phyloP scores from a whole-genome alignment of 2,329 filamentous ascomycete genomes.

The Botrytis squamosa region DNA sequence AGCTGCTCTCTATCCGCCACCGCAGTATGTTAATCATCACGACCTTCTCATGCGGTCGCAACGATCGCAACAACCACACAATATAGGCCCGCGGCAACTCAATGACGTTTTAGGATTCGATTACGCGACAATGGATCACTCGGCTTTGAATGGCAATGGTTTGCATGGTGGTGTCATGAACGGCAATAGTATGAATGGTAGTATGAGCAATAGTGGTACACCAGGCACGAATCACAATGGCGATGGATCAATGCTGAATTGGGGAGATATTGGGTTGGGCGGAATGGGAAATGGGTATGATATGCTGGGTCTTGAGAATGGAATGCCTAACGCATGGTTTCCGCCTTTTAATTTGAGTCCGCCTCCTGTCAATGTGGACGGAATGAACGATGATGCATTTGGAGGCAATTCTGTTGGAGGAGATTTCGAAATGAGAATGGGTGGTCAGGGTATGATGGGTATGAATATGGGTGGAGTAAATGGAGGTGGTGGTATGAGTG shows the following conservation, averaged over 20 bases:
- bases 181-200: conserved; percentile 19
- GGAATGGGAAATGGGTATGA: conserved; percentile 10
- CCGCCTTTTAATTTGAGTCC: conserved; percentile 91
- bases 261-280: conserved; percentile 15
- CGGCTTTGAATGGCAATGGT: conserved; percentile 31
- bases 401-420: neutral
- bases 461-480: conserved; percentile 1
- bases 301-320: neutral
- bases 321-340: conserved; percentile 73
- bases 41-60: conserved; percentile 49
- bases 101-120: conserved; percentile 76
- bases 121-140: conserved; percentile 56
- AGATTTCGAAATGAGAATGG: conserved; percentile 6
- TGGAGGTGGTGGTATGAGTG: neutral
- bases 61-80: conserved; percentile 48
- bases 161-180: conserved; percentile 31
- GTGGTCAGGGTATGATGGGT: neutral
- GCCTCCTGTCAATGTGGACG: conserved; percentile 50
- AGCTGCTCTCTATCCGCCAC: conserved; percentile 34
- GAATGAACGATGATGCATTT: conserved; percentile 40
- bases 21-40: conserved; percentile 44
- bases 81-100: conserved; percentile 66
- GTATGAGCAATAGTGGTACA: conserved; percentile 20
- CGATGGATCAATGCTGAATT: conserved; percentile 22
- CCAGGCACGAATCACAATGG: neutral